Evolutionary conservation across 2,329 filamentous ascomycete genomes (phyloP), one percentile per base, ranked within the genome.

Genomic region (Bipolaris victoriae): DNA sequence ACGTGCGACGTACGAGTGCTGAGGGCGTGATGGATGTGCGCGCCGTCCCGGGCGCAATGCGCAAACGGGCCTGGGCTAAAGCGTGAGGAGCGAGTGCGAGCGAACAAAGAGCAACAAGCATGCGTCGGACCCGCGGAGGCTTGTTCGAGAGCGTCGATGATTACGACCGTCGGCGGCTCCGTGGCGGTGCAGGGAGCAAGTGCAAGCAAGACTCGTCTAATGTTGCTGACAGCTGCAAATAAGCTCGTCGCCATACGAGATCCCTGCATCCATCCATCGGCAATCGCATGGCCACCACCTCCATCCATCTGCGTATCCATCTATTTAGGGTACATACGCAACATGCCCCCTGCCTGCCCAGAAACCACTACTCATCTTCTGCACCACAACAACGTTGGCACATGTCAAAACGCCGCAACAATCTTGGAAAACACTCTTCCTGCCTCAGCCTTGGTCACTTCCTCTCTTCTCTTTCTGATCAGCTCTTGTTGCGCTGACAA

Each of bases 181-280:
- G 16, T 31, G 26, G 16, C 16, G 35, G 35, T 37, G 35, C 35
- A 16, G 15, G 35, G 15, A 16, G 35, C 7, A 16, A 16, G 16
- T 16, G 16, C 16, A 16, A 16, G 16, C 16, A 35, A 1, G 22
- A n/a, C 46, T 61, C 63, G 66, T 59, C 55, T 64, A 64, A 55
- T 67, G 59, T 68, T 67, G 65, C 60, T 60, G 52, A 49, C 24
- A 24, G 46, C 36, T 55, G 51, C 46, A 47, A 50, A 40, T 53
- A 54, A 57, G 47, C 52, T 57, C 51, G 39, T 16, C 20, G 40
- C 55, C 44, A 48, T 40, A 49, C 39, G 44, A 57, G 55, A 58
- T 41, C 55, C 55, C 46, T 57, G 55, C 33, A 31, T n/a, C 7
- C 50, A 45, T 57, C 10, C 50, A 45, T 57, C 54, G 49, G 49